A percentile compares a stretch with the other conserved stretches of the same genome.
Conservation (phyloP, 1,284 basidiomycete genomes). For the Cryptococcus hybrid region DNA sequence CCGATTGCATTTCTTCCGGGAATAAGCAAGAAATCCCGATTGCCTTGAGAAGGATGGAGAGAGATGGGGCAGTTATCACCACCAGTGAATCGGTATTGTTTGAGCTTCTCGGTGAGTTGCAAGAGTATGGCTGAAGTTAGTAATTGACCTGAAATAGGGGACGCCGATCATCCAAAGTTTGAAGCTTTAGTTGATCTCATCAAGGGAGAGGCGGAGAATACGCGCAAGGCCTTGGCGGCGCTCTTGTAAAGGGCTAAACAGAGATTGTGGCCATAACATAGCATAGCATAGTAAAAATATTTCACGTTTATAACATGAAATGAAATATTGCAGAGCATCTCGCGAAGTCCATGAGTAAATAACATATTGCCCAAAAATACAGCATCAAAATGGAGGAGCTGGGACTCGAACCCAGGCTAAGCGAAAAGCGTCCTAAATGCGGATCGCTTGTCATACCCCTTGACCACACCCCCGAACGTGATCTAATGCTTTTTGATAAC, state of each 20-base stretch:
- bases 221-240: slow-evolving; percentile 44
- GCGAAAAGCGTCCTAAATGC: slow-evolving; percentile 16
- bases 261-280: too few relatives aligned
- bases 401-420: slow-evolving; percentile 23
- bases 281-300: too few relatives aligned
- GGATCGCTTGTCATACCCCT: slow-evolving; percentile 24
- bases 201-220: slow-evolving; percentile 70
- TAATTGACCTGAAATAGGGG: slow-evolving; percentile 51
- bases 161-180: slow-evolving; percentile 69
- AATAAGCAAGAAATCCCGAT: slow-evolving; percentile 57
- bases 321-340: too few relatives aligned
- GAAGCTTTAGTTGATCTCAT: slow-evolving; percentile 69
- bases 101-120: slow-evolving; percentile 56
- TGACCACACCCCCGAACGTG: slow-evolving; percentile 14
- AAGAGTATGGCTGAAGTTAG: neutral
- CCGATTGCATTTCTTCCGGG: slow-evolving; percentile 79
- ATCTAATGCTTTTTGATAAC: too few relatives aligned
- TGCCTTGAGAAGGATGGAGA: slow-evolving; percentile 61
- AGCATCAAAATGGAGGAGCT: slow-evolving; percentile 14
- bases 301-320: too few relatives aligned
- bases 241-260: neutral
- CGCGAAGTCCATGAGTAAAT: too few relatives aligned
- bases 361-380: too few relatives aligned
- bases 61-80: slow-evolving; percentile 71
- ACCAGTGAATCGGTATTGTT: slow-evolving; percentile 81